Percentiles rank a stretch among this genome's conserved stretches.
phyloP scores from a whole-genome alignment of 768 basidiomycete genomes.

The Calvatia gigantea region DNA sequence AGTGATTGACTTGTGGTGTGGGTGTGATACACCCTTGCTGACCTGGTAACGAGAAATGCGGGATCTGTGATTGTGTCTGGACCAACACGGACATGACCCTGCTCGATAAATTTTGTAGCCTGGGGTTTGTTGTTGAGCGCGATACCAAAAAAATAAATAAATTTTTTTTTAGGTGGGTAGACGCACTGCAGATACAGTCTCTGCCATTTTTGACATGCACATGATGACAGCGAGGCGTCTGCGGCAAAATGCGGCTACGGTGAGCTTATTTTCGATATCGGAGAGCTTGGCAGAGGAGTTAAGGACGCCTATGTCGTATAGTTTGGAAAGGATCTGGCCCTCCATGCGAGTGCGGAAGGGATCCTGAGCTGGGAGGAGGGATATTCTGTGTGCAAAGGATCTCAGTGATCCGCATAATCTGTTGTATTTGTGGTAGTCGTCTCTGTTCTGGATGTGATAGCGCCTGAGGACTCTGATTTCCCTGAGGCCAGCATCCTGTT shows the following conservation, averaged over 20 bases:
- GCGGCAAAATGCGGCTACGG: conserved; percentile 92
- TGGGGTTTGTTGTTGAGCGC: conserved; percentile 31
- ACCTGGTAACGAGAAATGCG: conserved; percentile 91
- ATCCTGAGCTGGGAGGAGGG: conserved; percentile 85
- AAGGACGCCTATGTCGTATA: conserved; percentile 96
- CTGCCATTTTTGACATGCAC: conserved; percentile 91
- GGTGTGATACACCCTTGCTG: conserved; percentile 15
- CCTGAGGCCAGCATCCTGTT: conserved; percentile 85
- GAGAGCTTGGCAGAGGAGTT: conserved; percentile 84
- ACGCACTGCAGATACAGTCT: conserved; percentile 90
- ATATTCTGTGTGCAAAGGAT: conserved; percentile 80
- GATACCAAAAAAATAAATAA: conserved; percentile 2
- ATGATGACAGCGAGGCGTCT: conserved; percentile 89
- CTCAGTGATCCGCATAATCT: conserved; percentile 88
- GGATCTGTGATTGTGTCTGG: conserved; percentile 96
- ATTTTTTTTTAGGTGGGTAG: too few relatives aligned
- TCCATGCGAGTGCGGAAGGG: conserved; percentile 86
- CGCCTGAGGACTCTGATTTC: conserved; percentile 93
- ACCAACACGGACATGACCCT: conserved; percentile 96
- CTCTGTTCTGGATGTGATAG: conserved; percentile 93
- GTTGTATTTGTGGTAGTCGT: conserved; percentile 98
- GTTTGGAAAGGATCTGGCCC: conserved; percentile 82
- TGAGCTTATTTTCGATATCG: conserved; percentile 94
- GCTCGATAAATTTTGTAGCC: conserved; percentile 97
- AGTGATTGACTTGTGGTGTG: conserved; percentile 8